Conservation (phyloP, 345 rosid species). For the Kandelia obovata region DNA sequence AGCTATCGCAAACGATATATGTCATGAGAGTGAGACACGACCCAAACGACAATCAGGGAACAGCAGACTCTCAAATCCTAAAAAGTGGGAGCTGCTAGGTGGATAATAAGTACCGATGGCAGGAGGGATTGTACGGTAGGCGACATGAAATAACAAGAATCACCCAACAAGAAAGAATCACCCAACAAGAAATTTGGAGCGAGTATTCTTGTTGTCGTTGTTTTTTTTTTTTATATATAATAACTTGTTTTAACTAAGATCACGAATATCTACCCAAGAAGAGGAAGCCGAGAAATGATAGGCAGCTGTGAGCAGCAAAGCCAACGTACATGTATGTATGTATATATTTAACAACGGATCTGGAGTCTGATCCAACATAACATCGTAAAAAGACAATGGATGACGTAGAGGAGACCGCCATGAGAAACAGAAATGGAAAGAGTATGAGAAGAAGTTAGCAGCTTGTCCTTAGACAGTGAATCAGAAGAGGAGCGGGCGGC, state of each 20-base stretch:
- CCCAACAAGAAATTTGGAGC: constrained; percentile 15
- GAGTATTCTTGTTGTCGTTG: background rate
- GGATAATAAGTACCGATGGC: constrained; percentile 14
- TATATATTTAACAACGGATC: background rate
- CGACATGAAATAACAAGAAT: constrained; percentile 37
- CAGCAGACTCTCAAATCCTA: no score
- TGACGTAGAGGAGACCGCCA: constrained; percentile 12
- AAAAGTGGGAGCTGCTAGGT: no score
- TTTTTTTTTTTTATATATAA: background rate
- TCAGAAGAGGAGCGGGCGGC: background rate
- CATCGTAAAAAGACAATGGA: constrained; percentile 9
- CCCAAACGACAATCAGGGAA: no score
- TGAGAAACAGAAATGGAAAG: constrained; percentile 11
- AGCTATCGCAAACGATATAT: no score
- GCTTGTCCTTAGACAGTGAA: background rate
- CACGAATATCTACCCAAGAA: constrained; percentile 8
- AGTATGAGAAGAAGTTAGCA: constrained; percentile 5
- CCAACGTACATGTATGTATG: background rate
- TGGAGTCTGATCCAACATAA: constrained; percentile 55
- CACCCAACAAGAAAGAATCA: constrained; percentile 13
- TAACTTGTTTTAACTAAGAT: background rate
- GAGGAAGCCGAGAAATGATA: no score
- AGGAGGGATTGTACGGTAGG: constrained; percentile 10
- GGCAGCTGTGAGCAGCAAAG: background rate
- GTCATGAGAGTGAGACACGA: no score